Base-by-base conservation (phyloP, 2,329 filamentous ascomycete species). In the Monosporascus cannonballus region DNA sequence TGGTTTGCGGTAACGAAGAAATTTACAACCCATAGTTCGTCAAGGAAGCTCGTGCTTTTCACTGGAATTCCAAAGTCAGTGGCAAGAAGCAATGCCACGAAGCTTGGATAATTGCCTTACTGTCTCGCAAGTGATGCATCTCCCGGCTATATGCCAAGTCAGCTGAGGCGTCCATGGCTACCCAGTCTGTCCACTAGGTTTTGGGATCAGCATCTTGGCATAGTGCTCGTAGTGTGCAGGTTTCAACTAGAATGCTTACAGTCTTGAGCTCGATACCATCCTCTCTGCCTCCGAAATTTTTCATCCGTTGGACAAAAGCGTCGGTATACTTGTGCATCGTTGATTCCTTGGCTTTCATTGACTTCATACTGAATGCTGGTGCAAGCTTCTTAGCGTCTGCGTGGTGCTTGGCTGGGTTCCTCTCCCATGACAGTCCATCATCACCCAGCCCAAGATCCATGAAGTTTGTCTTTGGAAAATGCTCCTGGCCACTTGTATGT, bases 131-230 rank as follows among this genome's bases (percentile, higher is more conserved):
- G 3, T 60, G 54, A 48, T 54, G 34, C 45, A 55, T 48, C 24
- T 62, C 54, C 8, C 51, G 56, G 5, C 54, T 54, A 27, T 59
- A 64, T n/a, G 56, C 51, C 50, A 63, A 44, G 17, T 63, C 58
- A 8, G 55, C 61, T 18, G 62, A 53, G 24, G 60, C 50, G 51
- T 62, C 62, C 48, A 61, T 53, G 8, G 55, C 55, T 4, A 63
- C 45, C 61, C 59, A 63, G 51, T 62, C 56, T n/a, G 54, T 52
- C 56, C 60, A 62, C 48, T 51, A 15, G 9, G 25, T 25, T 27
- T 44, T 44, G 22, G 41, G 3, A 44, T 44, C 41, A 8, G n/a
- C n/a, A 18, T 41, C 38, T 9, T n/a, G 38, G 38, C 38, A 39
- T 11, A 39, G n/a, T n/a, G n/a, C n/a, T n/a, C n/a, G n/a, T n/a